Base-by-base conservation (phyloP, 371 early-diverging fungal genomes). In the Syncephalastrum monosporum region DNA sequence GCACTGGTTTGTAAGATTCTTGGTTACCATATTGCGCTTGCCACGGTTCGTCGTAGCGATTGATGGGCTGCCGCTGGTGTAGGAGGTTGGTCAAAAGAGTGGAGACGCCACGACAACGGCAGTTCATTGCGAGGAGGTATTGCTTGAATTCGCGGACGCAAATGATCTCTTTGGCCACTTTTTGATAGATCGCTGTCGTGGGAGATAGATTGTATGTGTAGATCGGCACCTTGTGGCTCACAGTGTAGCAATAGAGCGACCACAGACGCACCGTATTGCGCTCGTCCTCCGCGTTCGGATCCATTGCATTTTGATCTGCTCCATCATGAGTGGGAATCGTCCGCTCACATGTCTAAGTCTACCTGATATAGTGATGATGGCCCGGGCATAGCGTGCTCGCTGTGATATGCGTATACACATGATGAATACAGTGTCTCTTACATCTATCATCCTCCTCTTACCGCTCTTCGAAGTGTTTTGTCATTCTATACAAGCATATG, bases 81-180 rank as follows among this genome's bases (percentile, higher is more conserved):
- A 91, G 53, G n/a, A 91, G 64, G 59, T 90, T 91, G 19, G 88
- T 76, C 38, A 90, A 62, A 17, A 91, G 46, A 8, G 89, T 88
- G 0, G 87, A 82, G 0, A 82, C 79, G 6, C 90, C 91, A 3
- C 79, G 74, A 53, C 87, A 87, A 4, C 87, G 68, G 46, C 86
- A 84, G 48, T 82, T 87, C 68, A 86, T 83, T 0, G 80, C 89
- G 5, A 91, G 50, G 15, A 90, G 61, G 47, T 86, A 76, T 57
- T 91, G 90, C 63, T 88, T 87, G 55, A 91, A 78, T 52, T 90
- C 88, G 5, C 82, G 76, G 15, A 86, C 79, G 49, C 90, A 91
- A 33, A 90, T 82, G 27, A 83, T 82, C 50, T 83, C 84, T 45
- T 80, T 82, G 5, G 86, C 82, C 42, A 83, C 71, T 51, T 84